These are phyloP conservation scores for Gossypium sturtianum DNA, from an alignment of 345 rosid genomes.

Conservation along the genomic window DNA sequence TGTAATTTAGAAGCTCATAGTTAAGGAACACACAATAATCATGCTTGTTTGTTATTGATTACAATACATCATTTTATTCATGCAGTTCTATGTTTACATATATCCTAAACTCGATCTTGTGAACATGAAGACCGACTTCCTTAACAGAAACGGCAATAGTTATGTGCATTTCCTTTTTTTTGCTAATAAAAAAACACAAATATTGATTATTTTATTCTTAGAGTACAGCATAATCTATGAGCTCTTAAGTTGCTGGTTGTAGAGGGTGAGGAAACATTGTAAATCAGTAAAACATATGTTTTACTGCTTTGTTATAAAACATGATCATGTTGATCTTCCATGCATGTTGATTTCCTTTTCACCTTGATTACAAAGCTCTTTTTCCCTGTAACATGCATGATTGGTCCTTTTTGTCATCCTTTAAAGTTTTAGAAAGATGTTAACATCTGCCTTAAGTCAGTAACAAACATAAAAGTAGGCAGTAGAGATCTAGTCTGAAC, in stretches of 20 bases:
- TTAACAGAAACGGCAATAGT: conserved; percentile 77
- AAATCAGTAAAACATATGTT: too few relatives aligned
- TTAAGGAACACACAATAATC: background rate
- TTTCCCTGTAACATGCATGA: background rate
- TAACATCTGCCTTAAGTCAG: background rate
- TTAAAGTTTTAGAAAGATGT: background rate
- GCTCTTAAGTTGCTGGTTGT: background rate
- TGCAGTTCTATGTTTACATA: conserved; percentile 79
- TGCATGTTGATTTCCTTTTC: background rate
- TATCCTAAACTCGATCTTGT: conserved; percentile 72
- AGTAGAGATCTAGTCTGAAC: background rate
- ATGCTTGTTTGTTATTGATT: background rate
- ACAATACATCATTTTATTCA: conserved; percentile 16
- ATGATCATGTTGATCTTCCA: background rate
- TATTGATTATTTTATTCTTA: too few relatives aligned
- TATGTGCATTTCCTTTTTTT: background rate
- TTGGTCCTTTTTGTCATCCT: background rate
- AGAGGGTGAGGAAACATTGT: too few relatives aligned
- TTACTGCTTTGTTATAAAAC: too few relatives aligned
- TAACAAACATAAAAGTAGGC: background rate
- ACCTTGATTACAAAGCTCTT: background rate
- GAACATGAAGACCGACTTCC: conserved; percentile 89
- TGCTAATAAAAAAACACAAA: background rate
- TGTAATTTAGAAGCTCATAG: background rate
- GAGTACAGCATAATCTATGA: background rate